A percentile compares a stretch with the other conserved stretches of the same genome.
Conservation (phyloP, 2,329 filamentous ascomycete species). For the Echinosphaeria canescens region DNA sequence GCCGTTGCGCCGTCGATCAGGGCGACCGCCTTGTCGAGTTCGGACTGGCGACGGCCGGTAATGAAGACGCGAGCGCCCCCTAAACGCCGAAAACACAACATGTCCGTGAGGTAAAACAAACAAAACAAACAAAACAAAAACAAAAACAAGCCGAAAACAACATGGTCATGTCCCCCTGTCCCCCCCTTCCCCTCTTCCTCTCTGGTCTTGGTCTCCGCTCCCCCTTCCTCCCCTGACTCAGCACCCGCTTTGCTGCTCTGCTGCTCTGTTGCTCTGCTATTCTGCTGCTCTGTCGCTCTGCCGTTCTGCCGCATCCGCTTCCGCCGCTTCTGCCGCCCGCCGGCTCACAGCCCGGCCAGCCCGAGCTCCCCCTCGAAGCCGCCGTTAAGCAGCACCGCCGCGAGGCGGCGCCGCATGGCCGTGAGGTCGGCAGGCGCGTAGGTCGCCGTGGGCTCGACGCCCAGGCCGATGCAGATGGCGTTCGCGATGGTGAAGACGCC, state of each 20-base stretch:
- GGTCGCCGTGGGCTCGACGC: conserved; percentile 23
- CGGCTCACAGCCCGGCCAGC: conserved; percentile 14
- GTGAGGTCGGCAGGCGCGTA: conserved; percentile 33
- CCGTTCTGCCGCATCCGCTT: too few species aligned
- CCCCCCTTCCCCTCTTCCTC: not conserved
- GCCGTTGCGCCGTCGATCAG: too few species aligned
- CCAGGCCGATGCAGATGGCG: conserved; percentile 36
- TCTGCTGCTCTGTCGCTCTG: too few species aligned
- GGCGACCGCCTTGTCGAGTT: too few species aligned
- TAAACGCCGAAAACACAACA: too few species aligned
- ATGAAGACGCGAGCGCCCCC: too few species aligned
- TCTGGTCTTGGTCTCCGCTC: too few species aligned
- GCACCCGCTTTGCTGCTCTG: too few species aligned
- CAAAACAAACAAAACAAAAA: not conserved
- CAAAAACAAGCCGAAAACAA: not conserved
- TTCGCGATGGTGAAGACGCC: conserved; percentile 63
- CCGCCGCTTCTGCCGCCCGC: not conserved
- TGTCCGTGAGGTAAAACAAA: too few species aligned
- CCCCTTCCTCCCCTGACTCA: too few species aligned
- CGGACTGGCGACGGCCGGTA: too few species aligned
- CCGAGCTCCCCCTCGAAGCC: conserved; percentile 41
- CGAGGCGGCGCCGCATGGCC: conserved; percentile 37
- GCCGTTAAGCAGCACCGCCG: conserved; percentile 42
- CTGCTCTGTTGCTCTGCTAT: too few species aligned
- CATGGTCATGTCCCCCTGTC: not conserved